Percentiles rank a stretch among this genome's conserved stretches.
These are phyloP conservation scores for Cryptococcus sp. DNA, from an alignment of 1,284 basidiomycete genomes.

Conservation along the genomic window DNA sequence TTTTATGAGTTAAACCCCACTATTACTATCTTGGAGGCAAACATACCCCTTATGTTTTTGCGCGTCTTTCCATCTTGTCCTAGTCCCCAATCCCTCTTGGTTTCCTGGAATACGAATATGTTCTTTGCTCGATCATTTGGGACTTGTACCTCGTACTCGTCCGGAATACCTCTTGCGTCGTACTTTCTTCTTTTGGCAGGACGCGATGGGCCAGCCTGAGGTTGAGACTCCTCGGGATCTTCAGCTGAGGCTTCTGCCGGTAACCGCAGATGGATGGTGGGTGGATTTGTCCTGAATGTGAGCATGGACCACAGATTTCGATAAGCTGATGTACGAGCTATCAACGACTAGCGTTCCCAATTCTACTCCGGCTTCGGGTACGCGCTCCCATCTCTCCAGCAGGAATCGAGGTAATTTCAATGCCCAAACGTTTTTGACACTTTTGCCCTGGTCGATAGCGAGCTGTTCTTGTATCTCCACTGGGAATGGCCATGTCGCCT, in stretches of 20 bases:
- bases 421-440: conserved; percentile 36
- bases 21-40: background rate
- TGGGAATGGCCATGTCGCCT: background rate
- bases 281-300: background rate
- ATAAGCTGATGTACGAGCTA: conserved; percentile 32
- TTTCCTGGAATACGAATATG: conserved; percentile 40
- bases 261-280: conserved; percentile 21
- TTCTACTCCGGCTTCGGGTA: conserved; percentile 48
- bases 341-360: conserved; percentile 53
- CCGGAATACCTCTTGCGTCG: conserved; percentile 27
- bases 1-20: background rate
- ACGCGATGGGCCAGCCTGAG: background rate
- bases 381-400: conserved; percentile 51
- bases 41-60: conserved; percentile 37
- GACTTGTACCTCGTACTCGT: conserved; percentile 37
- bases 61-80: conserved; percentile 18
- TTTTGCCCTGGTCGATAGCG: conserved; percentile 15
- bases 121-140: conserved; percentile 35
- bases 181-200: conserved; percentile 10
- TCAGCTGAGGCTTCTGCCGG: conserved; percentile 11
- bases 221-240: conserved; percentile 1
- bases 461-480: conserved; percentile 31
- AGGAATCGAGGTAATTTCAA: conserved; percentile 52
- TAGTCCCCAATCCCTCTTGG: conserved; percentile 12
- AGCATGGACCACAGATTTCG: background rate